These are phyloP conservation scores for Sindora glabra DNA, from an alignment of 306 rosid genomes.

Conservation along the genomic window DNA sequence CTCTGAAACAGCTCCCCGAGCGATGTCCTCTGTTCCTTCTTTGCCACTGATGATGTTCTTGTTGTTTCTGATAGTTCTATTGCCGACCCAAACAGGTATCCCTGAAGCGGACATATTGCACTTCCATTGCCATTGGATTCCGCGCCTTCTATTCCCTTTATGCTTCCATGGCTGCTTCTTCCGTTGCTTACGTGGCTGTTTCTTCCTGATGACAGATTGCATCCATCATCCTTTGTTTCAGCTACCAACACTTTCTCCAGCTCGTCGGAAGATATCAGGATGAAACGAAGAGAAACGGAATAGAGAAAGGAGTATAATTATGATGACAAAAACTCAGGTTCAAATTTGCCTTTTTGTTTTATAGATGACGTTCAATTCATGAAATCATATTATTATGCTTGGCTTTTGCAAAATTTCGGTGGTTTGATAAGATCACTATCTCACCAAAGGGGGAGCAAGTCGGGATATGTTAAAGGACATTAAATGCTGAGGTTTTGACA, in stretches of 20 bases:
- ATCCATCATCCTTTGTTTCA: constrained; percentile 62
- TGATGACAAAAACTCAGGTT: too few species aligned
- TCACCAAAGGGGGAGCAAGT: too few species aligned
- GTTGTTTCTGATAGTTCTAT: constrained; percentile 62
- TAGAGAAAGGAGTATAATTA: too few species aligned
- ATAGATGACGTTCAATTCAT: too few species aligned
- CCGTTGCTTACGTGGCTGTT: constrained; percentile 84
- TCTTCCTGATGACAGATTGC: constrained; percentile 72
- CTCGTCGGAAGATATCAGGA: too few species aligned
- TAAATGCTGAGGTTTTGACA: too few species aligned
- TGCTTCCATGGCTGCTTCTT: constrained; percentile 81
- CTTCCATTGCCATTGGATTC: constrained; percentile 45
- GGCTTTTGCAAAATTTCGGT: too few species aligned
- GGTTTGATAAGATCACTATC: too few species aligned
- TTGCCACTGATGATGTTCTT: constrained; percentile 31
- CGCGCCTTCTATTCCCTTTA: constrained; percentile 53
- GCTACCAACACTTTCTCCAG: constrained; percentile 77
- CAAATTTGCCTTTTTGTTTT: too few species aligned
- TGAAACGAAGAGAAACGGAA: too few species aligned
- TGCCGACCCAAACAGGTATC: constrained; percentile 73
- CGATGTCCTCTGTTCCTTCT: constrained; percentile 78
- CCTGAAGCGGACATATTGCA: constrained; percentile 72
- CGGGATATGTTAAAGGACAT: too few species aligned
- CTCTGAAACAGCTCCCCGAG: constrained; percentile 81
- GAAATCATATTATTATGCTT: too few species aligned